phyloP scores from a whole-genome alignment of 139 green algal genomes.

The Haematococcus lacustris region DNA sequence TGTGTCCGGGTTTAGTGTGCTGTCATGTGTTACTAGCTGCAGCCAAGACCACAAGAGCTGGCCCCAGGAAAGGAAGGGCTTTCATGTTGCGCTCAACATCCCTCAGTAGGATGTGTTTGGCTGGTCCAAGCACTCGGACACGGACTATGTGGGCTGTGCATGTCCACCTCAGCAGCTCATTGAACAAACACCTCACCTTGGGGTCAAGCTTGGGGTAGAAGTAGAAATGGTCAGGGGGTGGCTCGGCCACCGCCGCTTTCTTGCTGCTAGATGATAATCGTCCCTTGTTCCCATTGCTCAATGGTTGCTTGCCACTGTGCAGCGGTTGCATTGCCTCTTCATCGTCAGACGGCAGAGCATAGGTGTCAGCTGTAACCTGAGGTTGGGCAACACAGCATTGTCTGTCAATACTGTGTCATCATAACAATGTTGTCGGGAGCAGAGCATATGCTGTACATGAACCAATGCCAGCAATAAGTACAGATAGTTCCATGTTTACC shows the following conservation, averaged over 20 bases:
- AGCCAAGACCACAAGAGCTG: too few species aligned
- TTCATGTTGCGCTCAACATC: too few species aligned
- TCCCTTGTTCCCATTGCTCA: background rate
- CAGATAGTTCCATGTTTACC: background rate
- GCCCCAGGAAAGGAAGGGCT: too few species aligned
- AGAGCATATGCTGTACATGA: background rate
- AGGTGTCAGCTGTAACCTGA: background rate
- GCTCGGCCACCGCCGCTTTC: conserved; percentile 11
- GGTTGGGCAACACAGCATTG: background rate
- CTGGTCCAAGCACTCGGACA: background rate
- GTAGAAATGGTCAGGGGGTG: conserved; percentile 34
- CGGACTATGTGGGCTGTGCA: too few species aligned
- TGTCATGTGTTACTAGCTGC: too few species aligned
- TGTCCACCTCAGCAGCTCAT: too few species aligned
- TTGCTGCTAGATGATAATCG: background rate
- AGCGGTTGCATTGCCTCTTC: background rate
- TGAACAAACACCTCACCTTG: conserved; percentile 5
- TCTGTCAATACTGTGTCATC: background rate
- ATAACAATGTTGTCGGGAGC: background rate
- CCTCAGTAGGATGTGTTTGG: too few species aligned
- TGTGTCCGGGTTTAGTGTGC: too few species aligned
- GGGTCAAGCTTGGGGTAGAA: conserved; percentile 25
- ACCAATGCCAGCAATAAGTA: background rate
- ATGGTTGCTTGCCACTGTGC: background rate
- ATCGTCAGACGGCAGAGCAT: background rate